These are phyloP conservation scores for Xylaria curta DNA, from an alignment of 495 filamentous ascomycete species.

Conservation along the genomic window DNA sequence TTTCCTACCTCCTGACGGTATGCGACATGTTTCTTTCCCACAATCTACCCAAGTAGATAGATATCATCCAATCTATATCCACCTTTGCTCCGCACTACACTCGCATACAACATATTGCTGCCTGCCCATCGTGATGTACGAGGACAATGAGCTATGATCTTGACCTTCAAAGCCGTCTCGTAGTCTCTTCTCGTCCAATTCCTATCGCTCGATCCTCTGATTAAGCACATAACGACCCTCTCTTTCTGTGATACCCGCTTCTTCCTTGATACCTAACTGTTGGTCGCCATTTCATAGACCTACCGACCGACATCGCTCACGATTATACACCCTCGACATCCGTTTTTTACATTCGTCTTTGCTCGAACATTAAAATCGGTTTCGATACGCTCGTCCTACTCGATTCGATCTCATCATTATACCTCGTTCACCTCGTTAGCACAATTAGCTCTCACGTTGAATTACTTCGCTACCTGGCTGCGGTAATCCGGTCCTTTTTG, in stretches of 20 bases:
- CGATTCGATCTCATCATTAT: background rate
- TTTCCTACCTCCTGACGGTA: background rate
- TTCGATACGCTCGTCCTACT: background rate
- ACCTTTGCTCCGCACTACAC: background rate
- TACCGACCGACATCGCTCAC: background rate
- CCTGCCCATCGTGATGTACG: background rate
- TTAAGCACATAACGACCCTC: background rate
- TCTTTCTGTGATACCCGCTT: background rate
- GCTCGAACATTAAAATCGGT: background rate
- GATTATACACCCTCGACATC: background rate
- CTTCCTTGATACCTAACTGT: conserved; percentile 1
- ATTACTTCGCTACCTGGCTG: background rate
- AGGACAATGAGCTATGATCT: background rate
- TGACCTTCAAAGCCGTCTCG: conserved; percentile 6
- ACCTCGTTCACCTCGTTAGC: background rate
- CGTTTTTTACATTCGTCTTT: background rate
- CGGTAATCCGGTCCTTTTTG: background rate
- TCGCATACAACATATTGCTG: background rate
- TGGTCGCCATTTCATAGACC: background rate
- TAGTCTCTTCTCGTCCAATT: background rate
- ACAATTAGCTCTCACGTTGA: background rate
- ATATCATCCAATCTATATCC: background rate
- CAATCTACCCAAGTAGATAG: background rate
- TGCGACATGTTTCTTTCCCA: background rate
- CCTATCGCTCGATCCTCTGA: background rate